Evolutionary conservation across 1,284 basidiomycete genomes (phyloP).

Genomic region (Ustilago bromivora): DNA sequence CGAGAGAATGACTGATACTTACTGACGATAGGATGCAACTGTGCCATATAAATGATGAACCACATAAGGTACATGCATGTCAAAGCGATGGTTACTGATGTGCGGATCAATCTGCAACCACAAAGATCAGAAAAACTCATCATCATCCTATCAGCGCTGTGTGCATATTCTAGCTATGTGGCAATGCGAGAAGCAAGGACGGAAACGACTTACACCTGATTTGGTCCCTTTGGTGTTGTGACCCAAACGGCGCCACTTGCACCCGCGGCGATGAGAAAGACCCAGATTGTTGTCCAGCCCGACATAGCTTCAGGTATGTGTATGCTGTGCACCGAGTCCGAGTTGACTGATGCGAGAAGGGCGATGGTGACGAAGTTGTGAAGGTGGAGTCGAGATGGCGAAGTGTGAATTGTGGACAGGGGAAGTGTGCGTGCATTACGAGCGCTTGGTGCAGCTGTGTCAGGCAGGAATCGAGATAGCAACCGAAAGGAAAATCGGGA

Average conservation of each 20-base stretch:
- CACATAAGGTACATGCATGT: conserved; percentile 70
- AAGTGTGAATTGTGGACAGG: conserved; percentile 1
- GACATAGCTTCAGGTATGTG: conserved; percentile 53
- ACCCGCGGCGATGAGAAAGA: conserved; percentile 55
- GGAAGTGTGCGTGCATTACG: conserved; percentile 3
- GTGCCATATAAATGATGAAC: conserved; percentile 69
- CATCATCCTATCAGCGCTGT: neutral
- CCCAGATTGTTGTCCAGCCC: conserved; percentile 67
- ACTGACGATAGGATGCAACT: conserved; percentile 69
- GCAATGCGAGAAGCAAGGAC: conserved; percentile 1
- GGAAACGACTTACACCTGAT: conserved; percentile 63
- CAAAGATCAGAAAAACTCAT: too few relatives aligned
- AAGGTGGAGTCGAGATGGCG: conserved; percentile 2
- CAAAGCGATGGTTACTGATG: conserved; percentile 59
- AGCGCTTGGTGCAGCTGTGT: conserved; percentile 6
- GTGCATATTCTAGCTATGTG: neutral
- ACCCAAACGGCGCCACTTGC: conserved; percentile 59
- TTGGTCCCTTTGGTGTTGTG: conserved; percentile 66
- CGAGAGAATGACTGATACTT: conserved; percentile 29
- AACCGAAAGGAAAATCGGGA: conserved; percentile 11
- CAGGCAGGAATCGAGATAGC: neutral
- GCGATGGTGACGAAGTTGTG: neutral
- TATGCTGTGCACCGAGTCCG: conserved; percentile 1
- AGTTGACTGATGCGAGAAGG: neutral
- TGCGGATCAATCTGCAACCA: conserved; percentile 60